Evolutionary conservation across 371 early-diverging fungal genomes (phyloP), one percentile per base, ranked within the genome.

Genomic region (Mucor ambiguus): DNA sequence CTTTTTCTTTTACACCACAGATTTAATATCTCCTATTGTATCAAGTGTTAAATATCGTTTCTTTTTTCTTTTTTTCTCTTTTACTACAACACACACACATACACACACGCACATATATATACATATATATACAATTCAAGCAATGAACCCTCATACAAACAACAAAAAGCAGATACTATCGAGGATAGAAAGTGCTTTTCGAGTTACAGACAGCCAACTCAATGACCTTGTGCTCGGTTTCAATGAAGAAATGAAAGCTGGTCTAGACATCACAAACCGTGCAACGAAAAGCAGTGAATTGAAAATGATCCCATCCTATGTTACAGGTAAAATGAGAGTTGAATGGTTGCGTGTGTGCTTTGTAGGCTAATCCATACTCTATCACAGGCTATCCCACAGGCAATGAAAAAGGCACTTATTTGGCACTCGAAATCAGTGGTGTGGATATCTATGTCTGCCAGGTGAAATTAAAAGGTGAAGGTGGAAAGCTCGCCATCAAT

Each of bases 391-490:
- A 80, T 44, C 97, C 97, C 14, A 89, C 89, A 30, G 96, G 96
- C 33, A 75, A 85, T 58, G 97, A 96, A 70, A 89, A 85, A 28
- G 97, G 96, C 22, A 87, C 89, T 22, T 95, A 88, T 79, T 81
- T 97, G 26, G 96, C 96, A n/a, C 82, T 97, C 41, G 98, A 97
- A 73, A 86, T 96, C 52, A 95, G 95, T 46, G 98, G 97, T 28
- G 90, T 82, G 44, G 83, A 82, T 63, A 78, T 82, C 35, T 80
- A 82, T 41, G 83, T 78, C 22, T 82, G 83, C 58, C 80, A 82
- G 63, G 83, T 82, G 18, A 73, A 72, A 63, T 69, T 82, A 20
- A 82, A 80, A 48, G 83, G 83, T 12, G 80, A 80, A 66, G 76
- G 79, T n/a, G 80, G 80, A 46, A 80, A 80, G 49, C 46, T 82